phyloP scores from a whole-genome alignment of 1,284 basidiomycete species.

The Porogramme epimiltina region DNA sequence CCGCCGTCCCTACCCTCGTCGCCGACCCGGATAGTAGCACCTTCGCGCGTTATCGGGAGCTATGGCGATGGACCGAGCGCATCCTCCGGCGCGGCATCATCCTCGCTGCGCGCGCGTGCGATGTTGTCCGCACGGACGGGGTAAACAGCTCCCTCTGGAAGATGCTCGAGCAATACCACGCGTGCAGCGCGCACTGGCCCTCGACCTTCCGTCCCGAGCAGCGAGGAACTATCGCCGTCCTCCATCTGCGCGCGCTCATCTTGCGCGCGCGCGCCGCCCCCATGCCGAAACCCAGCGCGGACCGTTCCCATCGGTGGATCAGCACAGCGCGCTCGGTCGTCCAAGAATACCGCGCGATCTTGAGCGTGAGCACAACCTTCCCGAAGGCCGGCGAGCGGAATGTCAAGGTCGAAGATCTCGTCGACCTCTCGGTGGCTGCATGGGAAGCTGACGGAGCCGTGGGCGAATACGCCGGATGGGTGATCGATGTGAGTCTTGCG shows the following conservation, averaged over 20 bases:
- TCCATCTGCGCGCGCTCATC: constrained; percentile 76
- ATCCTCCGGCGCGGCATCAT: constrained; percentile 70
- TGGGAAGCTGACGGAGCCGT: constrained; percentile 76
- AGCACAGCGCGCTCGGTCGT: constrained; percentile 64
- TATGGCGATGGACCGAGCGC: constrained; percentile 80
- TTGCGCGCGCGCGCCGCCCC: constrained; percentile 41
- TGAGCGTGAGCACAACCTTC: constrained; percentile 73
- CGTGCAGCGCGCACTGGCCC: constrained; percentile 72
- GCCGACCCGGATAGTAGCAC: constrained; percentile 45
- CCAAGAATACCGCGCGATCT: constrained; percentile 67
- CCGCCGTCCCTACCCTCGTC: constrained; percentile 29
- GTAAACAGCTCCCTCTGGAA: constrained; percentile 50
- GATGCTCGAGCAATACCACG: constrained; percentile 63
- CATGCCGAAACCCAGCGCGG: constrained; percentile 21
- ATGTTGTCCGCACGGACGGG: constrained; percentile 35
- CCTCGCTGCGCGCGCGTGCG: constrained; percentile 51
- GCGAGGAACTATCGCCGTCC: constrained; percentile 64
- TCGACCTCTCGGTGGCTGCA: constrained; percentile 78
- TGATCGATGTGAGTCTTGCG: constrained; percentile 63
- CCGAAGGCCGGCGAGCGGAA: constrained; percentile 87
- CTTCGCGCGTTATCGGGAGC: constrained; percentile 66
- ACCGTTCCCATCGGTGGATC: constrained; percentile 59
- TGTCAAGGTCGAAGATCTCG: constrained; percentile 78
- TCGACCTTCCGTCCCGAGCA: constrained; percentile 73
- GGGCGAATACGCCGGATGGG: constrained; percentile 66